Evolutionary conservation across 345 rosid species (phyloP).

Genomic region (Stellera chamaejasme): DNA sequence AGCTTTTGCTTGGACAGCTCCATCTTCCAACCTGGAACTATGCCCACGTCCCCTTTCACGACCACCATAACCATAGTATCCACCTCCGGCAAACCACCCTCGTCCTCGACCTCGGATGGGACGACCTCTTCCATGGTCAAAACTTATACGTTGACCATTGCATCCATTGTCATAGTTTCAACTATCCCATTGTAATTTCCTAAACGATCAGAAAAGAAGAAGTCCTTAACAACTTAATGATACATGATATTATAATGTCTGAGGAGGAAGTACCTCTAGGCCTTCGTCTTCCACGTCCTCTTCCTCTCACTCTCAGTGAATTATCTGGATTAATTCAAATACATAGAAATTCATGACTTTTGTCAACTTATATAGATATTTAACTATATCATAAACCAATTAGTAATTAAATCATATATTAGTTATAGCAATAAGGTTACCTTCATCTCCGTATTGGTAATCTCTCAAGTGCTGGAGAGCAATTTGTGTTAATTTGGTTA

Average conservation of each 20-base stretch:
- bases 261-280: slow-evolving; percentile 21
- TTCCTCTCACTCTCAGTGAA: slow-evolving; percentile 16
- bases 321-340: slow-evolving; percentile 19
- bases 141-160: slow-evolving; percentile 23
- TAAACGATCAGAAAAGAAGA: slow-evolving; percentile 11
- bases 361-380: too few species aligned
- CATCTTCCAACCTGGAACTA: slow-evolving; percentile 5
- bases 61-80: slow-evolving; percentile 21
- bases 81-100: slow-evolving; percentile 24
- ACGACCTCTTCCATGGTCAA: slow-evolving; percentile 25
- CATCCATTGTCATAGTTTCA: slow-evolving; percentile 18
- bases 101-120: slow-evolving; percentile 20
- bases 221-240: slow-evolving; percentile 1
- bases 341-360: too few species aligned
- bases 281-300: slow-evolving; percentile 26
- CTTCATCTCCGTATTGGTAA: too few species aligned
- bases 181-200: slow-evolving; percentile 17
- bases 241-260: slow-evolving; percentile 1
- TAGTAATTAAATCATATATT: too few species aligned
- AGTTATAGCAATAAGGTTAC: too few species aligned
- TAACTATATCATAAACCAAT: too few species aligned
- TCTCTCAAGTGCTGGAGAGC: too few species aligned
- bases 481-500: too few species aligned
- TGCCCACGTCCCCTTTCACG: slow-evolving; percentile 26
- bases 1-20: slow-evolving; percentile 13